Evolutionary conservation across 2,329 filamentous ascomycete species (phyloP).

Genomic region (Triangularia setosa): DNA sequence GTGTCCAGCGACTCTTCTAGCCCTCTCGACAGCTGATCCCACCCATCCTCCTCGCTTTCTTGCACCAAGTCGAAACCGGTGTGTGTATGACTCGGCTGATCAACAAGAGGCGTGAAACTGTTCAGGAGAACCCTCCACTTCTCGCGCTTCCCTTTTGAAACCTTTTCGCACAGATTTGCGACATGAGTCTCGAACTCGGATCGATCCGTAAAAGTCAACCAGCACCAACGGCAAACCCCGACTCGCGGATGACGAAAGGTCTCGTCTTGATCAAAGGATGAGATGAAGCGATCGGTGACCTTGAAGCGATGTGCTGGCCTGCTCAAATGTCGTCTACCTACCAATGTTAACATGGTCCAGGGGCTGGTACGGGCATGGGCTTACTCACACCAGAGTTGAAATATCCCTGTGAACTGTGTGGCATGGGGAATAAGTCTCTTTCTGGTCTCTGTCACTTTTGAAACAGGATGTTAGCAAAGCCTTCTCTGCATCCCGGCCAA

Average conservation of each 20-base stretch:
- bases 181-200: conserved; percentile 28
- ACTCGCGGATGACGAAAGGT: conserved; percentile 27
- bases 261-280: conserved; percentile 30
- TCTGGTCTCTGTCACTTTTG: conserved; percentile 25
- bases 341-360: conserved; percentile 10
- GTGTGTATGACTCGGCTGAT: neutral
- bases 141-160: conserved; percentile 30
- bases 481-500: conserved; percentile 16
- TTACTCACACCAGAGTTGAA: conserved; percentile 33
- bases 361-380: neutral
- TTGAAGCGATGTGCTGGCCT: conserved; percentile 31
- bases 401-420: conserved; percentile 33
- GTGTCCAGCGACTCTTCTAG: neutral
- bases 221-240: conserved; percentile 33
- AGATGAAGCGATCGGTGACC: conserved; percentile 26
- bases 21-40: conserved; percentile 1
- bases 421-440: conserved; percentile 31
- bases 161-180: conserved; percentile 23
- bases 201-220: conserved; percentile 28
- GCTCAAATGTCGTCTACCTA: conserved; percentile 30
- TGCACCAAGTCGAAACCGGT: neutral
- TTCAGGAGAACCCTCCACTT: conserved; percentile 28
- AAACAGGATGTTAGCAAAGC: conserved; percentile 20
- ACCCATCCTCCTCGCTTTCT: conserved; percentile 4
- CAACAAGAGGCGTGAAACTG: conserved; percentile 27